Percentiles rank a stretch among this genome's conserved stretches.
Evolutionary conservation across 2,329 filamentous ascomycete genomes (phyloP).

Genomic region (Penicillium digitatum): DNA sequence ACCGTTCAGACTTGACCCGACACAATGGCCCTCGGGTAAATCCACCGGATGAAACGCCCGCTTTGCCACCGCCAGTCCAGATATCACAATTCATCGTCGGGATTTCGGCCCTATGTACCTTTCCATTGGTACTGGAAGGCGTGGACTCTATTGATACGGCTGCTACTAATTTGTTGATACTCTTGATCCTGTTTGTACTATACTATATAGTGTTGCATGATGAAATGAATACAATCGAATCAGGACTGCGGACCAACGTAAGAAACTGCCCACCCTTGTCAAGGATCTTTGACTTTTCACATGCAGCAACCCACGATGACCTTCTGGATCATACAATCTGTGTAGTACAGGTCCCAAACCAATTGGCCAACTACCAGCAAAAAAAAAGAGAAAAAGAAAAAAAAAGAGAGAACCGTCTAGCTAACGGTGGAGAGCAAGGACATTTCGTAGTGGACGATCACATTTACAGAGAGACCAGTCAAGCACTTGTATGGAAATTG

Average conservation of each 20-base stretch:
- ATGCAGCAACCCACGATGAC: background rate
- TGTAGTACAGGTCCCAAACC: background rate
- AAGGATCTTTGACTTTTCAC: background rate
- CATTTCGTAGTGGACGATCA: background rate
- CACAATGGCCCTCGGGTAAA: slow-evolving; percentile 2
- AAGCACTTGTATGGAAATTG: background rate
- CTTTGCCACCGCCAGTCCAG: background rate
- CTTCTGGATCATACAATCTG: background rate
- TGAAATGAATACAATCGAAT: background rate
- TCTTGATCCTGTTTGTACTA: no score
- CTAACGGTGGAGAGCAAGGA: background rate
- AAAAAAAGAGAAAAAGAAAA: no score
- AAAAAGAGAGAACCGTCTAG: background rate
- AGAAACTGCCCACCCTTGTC: no score
- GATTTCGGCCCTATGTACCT: background rate
- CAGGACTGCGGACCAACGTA: no score
- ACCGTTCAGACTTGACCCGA: background rate
- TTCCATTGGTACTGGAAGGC: background rate
- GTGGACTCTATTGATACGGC: background rate
- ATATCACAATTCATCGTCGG: background rate
- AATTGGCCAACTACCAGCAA: background rate
- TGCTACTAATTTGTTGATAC: no score
- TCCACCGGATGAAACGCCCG: background rate
- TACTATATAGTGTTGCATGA: no score
- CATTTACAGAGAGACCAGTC: background rate